These are phyloP conservation scores for Auricularia auricula-judae DNA, from an alignment of 768 basidiomycete genomes.

Conservation along the genomic window DNA sequence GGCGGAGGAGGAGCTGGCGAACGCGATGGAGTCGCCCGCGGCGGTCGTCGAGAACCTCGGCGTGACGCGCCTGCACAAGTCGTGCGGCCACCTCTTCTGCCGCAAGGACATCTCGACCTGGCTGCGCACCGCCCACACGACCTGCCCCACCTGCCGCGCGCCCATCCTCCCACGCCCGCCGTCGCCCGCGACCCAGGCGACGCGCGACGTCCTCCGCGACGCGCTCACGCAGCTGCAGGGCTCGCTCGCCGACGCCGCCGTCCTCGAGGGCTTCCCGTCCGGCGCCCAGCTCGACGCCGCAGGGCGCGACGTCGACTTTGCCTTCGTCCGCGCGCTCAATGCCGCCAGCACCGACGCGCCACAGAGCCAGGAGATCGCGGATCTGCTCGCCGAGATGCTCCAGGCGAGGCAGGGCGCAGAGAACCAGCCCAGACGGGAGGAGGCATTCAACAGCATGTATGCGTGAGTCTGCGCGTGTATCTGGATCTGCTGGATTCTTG, in stretches of 20 bases:
- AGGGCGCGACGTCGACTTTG: neutral
- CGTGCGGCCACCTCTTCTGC: conserved; percentile 59
- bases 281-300: neutral
- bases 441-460: neutral
- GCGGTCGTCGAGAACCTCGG: conserved; percentile 59
- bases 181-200: neutral
- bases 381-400: neutral
- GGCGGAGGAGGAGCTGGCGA: conserved; percentile 63
- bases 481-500: no score
- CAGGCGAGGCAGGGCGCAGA: neutral
- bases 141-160: conserved; percentile 57
- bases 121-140: conserved; percentile 30
- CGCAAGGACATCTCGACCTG: conserved; percentile 40
- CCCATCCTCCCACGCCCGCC: conserved; percentile 21
- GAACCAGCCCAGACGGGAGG: neutral
- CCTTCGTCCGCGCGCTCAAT: neutral
- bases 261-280: neutral
- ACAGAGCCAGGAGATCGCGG: neutral
- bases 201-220: neutral
- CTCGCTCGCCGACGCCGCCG: neutral
- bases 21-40: conserved; percentile 71
- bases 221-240: neutral
- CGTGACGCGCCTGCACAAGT: conserved; percentile 53
- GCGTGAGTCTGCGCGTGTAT: neutral
- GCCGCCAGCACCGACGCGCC: neutral